Evolutionary conservation across 1,284 basidiomycete genomes (phyloP).

Genomic region (Leccinum ponderosum): DNA sequence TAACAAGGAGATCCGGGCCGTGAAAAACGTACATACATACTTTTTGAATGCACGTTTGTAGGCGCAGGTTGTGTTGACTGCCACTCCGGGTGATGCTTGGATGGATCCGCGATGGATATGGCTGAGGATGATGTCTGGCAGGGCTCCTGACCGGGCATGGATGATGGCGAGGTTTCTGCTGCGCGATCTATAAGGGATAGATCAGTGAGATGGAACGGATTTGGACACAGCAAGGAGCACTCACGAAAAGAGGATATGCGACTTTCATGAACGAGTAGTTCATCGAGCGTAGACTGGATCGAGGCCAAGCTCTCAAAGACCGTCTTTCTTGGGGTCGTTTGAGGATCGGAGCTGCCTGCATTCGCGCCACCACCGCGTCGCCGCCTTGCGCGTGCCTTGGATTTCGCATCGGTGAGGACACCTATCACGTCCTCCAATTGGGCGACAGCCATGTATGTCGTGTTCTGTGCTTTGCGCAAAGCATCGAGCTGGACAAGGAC

Average conservation of each 20-base stretch:
- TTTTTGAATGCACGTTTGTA: background rate
- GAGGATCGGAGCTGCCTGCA: background rate
- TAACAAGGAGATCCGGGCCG: background rate
- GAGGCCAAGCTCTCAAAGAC: constrained; percentile 18
- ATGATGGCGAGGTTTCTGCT: background rate
- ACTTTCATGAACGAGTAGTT: constrained; percentile 14
- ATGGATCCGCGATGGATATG: background rate
- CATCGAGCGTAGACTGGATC: constrained; percentile 24
- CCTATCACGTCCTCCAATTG: constrained; percentile 19
- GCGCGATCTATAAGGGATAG: background rate
- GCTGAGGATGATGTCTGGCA: background rate
- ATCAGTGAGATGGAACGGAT: background rate
- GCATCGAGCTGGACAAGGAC: constrained; percentile 18
- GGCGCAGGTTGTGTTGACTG: background rate
- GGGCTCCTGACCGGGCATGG: background rate
- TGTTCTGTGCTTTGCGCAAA: constrained; percentile 16
- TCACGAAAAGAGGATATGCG: constrained; percentile 9
- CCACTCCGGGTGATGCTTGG: background rate
- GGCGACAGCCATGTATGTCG: constrained; percentile 8
- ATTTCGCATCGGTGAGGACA: background rate
- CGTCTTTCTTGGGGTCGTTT: background rate
- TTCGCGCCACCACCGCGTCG: background rate
- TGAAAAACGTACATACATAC: constrained; percentile 8
- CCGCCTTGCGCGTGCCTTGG: background rate
- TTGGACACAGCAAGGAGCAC: constrained; percentile 3